phyloP scores from a whole-genome alignment of 495 filamentous ascomycete species.

The Xylaria castorea region DNA sequence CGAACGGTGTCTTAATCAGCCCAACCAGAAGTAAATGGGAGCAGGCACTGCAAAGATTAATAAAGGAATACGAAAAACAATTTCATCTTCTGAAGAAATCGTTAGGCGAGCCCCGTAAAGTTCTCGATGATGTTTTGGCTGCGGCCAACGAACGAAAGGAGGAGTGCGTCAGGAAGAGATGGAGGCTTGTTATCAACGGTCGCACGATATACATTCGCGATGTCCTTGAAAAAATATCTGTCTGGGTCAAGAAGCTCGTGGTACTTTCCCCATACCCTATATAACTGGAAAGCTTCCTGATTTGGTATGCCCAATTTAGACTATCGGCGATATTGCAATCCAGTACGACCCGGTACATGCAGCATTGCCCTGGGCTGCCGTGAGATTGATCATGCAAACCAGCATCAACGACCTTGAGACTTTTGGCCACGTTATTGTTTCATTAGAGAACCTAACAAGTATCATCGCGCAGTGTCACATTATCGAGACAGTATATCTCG shows the following conservation, averaged over 20 bases:
- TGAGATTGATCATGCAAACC: constrained; percentile 8
- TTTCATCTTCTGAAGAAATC: background rate
- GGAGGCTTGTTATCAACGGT: background rate
- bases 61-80: background rate
- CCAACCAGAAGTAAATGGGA: constrained; percentile 8
- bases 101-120: background rate
- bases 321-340: background rate
- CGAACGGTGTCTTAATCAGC: background rate
- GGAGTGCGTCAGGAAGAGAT: background rate
- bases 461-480: background rate
- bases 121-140: background rate
- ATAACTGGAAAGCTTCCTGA: background rate
- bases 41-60: constrained; percentile 3
- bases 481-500: background rate
- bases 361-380: constrained; percentile 5
- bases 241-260: background rate
- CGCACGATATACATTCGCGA: constrained; percentile 6
- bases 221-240: background rate
- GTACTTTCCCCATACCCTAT: background rate
- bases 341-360: background rate
- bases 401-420: background rate
- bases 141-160: background rate
- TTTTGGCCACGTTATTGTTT: background rate
- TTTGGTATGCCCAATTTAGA: background rate
- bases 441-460: background rate